Base-by-base conservation (phyloP, 305 asterid species). In the Fraxinus platypoda region DNA sequence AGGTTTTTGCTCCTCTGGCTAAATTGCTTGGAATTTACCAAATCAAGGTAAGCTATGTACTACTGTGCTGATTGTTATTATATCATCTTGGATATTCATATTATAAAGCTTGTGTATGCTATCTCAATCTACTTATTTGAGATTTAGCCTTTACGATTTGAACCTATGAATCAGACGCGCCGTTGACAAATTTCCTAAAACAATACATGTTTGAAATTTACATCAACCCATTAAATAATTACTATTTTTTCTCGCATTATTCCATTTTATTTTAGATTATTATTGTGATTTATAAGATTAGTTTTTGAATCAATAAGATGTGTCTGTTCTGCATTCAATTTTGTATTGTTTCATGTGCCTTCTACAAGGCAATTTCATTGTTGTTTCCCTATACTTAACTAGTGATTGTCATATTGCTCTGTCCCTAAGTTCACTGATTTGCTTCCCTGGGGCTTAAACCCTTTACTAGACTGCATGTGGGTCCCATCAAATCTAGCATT, bases 1-100 rank as follows among this genome's bases (percentile, higher is more conserved):
- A 92, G 92, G 93, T 95, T 71, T 95, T 94, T 91, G 97, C 98
- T 79, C 98, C 98, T 76, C 88, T 95, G 78, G 98, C 98, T 41
- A 92, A 95, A 87, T 88, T 95, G 83, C 94, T 95, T 66, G 98
- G 98, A 64, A 92, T 95, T 88, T 92, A 95, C 92, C 98, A 91
- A 84, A 92, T 95, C 83, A 95, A 95, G 96, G 98, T 93, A 82
- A 64, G 30, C 33, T 8, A 62, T 62, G 9, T 62, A 62, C 72
- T 8, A 64, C 6, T 21, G 15, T 64, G 72, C 5, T 25, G 12
- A 11, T 25, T 6, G 72, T 17, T 54, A 54, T 54, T 4, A 54
- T 54, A 54, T 54, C 7, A 54, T 54, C 66, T 54, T 54, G 21
- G 25, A 15, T 54, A 54, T n/a, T 54, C 66, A 54, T n/a, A n/a